Percentiles rank a stretch among this genome's conserved stretches.
Conservation (phyloP, 1,284 basidiomycete species). For the Sphagnurus paluster region DNA sequence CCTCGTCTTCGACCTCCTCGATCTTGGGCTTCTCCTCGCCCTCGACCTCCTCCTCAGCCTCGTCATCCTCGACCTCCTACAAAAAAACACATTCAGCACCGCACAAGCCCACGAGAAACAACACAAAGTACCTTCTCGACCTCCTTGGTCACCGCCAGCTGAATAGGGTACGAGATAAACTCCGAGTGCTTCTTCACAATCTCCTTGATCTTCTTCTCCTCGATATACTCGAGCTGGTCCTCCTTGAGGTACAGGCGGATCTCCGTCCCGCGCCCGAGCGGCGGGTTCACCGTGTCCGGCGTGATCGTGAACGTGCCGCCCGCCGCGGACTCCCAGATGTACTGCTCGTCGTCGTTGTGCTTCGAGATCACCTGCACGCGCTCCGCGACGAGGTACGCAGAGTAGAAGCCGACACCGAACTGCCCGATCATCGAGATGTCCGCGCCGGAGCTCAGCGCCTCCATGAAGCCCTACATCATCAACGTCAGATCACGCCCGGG, state of each 20-base stretch:
- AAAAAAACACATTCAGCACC: slow-evolving; percentile 13
- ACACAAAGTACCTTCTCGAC: slow-evolving; percentile 81
- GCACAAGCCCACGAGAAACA: slow-evolving; percentile 1
- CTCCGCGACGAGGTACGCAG: slow-evolving; percentile 98
- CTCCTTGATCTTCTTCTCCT: slow-evolving; percentile 99
- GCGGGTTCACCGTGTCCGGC: slow-evolving; percentile 85
- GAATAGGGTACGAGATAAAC: slow-evolving; percentile 99
- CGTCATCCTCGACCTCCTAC: slow-evolving; percentile 88
- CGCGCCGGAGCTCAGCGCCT: slow-evolving; percentile 93
- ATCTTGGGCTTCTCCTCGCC: slow-evolving; percentile 73
- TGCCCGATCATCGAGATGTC: slow-evolving; percentile 94
- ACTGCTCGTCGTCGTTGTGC: slow-evolving; percentile 99
- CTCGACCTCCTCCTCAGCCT: slow-evolving; percentile 66
- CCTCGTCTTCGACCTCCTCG: slow-evolving; percentile 81
- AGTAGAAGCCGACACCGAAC: slow-evolving; percentile 99
- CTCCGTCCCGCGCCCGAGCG: slow-evolving; percentile 94
- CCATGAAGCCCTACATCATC: slow-evolving; percentile 85
- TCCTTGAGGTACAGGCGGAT: slow-evolving; percentile 97
- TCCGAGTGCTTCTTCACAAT: slow-evolving; percentile 99
- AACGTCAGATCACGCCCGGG: slow-evolving; percentile 13
- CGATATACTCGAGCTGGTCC: slow-evolving; percentile 98
- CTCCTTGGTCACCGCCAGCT: slow-evolving; percentile 98
- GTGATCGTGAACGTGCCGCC: slow-evolving; percentile 99
- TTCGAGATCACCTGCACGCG: slow-evolving; percentile 98
- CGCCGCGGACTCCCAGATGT: slow-evolving; percentile 99